Evolutionary conservation across 768 basidiomycete genomes (phyloP).

Genomic region (Leccinum longicurvipes): DNA sequence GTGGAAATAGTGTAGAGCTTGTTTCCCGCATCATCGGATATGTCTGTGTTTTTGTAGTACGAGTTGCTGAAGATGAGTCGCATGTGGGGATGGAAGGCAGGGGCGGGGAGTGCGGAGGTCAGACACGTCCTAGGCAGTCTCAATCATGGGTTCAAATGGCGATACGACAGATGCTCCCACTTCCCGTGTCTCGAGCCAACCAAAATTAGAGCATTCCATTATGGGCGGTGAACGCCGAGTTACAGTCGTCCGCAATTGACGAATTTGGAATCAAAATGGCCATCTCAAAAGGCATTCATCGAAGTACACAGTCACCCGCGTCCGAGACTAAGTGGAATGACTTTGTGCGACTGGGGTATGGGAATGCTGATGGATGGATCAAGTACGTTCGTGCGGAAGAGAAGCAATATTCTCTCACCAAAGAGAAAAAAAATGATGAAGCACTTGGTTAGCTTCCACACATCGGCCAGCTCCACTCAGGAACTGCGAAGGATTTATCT

Average conservation of each 20-base stretch:
- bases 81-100: not conserved
- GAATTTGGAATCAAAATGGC: not conserved
- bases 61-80: constrained; percentile 16
- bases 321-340: not conserved
- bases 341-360: not conserved
- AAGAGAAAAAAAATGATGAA: not conserved
- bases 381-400: not conserved
- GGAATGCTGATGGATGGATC: not conserved
- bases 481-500: not conserved
- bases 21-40: constrained; percentile 15
- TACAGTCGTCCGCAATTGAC: not conserved
- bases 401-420: not conserved
- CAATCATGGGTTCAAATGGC: not conserved
- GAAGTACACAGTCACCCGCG: not conserved
- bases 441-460: not conserved
- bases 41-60: constrained; percentile 18
- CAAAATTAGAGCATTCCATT: constrained; percentile 9
- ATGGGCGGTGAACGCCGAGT: not conserved
- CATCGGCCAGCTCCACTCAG: not conserved
- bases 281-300: not conserved
- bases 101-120: not conserved
- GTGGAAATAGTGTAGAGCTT: constrained; percentile 20
- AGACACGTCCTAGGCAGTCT: not conserved
- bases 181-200: not conserved
- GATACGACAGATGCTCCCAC: not conserved